phyloP scores from a whole-genome alignment of 495 filamentous ascomycete genomes.

The Sabuloglossum arenarium region DNA sequence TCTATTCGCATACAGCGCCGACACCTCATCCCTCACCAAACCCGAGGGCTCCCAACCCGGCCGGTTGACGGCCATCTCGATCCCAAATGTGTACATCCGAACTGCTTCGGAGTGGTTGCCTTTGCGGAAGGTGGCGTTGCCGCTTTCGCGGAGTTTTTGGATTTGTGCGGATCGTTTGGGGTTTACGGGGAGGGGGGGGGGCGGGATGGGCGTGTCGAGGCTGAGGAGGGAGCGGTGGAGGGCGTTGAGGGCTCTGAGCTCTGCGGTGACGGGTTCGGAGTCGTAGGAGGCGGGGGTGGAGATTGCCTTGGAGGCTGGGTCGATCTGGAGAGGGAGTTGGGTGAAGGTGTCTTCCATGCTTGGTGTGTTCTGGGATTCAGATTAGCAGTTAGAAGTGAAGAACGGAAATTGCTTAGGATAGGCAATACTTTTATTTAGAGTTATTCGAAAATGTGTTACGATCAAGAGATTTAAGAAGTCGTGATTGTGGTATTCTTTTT shows the following conservation, averaged over 20 bases:
- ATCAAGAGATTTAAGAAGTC: background rate
- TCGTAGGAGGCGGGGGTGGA: slow-evolving; percentile 15
- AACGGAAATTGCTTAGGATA: background rate
- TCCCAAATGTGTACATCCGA: slow-evolving; percentile 57
- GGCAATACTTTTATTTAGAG: background rate
- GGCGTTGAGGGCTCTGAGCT: slow-evolving; percentile 48
- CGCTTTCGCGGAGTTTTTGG: slow-evolving; percentile 72
- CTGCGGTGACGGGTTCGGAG: slow-evolving; percentile 28
- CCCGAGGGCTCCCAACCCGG: slow-evolving; percentile 73
- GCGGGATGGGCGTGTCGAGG: slow-evolving; percentile 39
- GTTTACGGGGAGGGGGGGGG: slow-evolving; percentile 61
- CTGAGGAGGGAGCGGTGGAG: slow-evolving; percentile 51
- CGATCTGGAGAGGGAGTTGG: slow-evolving; percentile 59
- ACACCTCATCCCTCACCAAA: slow-evolving; percentile 65
- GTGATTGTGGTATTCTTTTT: background rate
- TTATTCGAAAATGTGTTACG: background rate
- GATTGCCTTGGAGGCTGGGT: slow-evolving; percentile 52
- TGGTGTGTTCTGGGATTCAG: background rate
- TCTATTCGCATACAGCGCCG: slow-evolving; percentile 61
- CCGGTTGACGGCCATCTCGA: slow-evolving; percentile 68
- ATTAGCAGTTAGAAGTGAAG: background rate
- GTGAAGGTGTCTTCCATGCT: slow-evolving; percentile 60
- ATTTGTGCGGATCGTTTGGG: slow-evolving; percentile 73
- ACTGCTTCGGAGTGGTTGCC: slow-evolving; percentile 51
- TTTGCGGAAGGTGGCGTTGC: slow-evolving; percentile 66